A percentile compares a stretch with the other conserved stretches of the same genome.
Evolutionary conservation across 2,329 filamentous ascomycete genomes (phyloP).

Genomic region (Aspergillus oerlinghausenensis): DNA sequence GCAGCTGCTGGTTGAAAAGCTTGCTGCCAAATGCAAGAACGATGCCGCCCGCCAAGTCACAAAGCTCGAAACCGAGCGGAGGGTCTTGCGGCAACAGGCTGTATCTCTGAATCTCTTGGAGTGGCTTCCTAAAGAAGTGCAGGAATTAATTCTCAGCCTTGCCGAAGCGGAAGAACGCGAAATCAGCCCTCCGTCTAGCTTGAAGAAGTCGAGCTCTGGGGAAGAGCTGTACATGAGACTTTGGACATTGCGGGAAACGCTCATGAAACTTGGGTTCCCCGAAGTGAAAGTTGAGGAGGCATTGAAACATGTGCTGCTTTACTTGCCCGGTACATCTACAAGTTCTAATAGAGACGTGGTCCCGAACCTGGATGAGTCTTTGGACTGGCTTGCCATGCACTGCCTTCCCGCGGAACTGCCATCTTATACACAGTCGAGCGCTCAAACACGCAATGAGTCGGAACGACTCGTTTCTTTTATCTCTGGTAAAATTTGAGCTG

Average conservation of each 20-base stretch:
- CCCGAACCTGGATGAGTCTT: constrained; percentile 80
- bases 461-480: constrained; percentile 35
- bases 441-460: constrained; percentile 24
- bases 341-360: constrained; percentile 58
- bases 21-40: constrained; percentile 71
- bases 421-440: constrained; percentile 56
- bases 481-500: constrained; percentile 25
- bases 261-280: constrained; percentile 66
- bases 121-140: constrained; percentile 76
- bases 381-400: constrained; percentile 87
- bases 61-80: constrained; percentile 78
- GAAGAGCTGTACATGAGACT: constrained; percentile 75
- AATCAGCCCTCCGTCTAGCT: constrained; percentile 27
- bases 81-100: constrained; percentile 74
- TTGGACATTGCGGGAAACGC: constrained; percentile 76
- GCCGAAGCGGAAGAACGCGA: constrained; percentile 38
- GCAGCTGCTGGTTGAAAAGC: constrained; percentile 79
- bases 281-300: constrained; percentile 58
- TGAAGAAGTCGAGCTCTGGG: constrained; percentile 52
- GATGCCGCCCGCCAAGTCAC: constrained; percentile 72
- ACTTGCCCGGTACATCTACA: constrained; percentile 57
- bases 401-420: constrained; percentile 65
- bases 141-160: constrained; percentile 72
- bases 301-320: constrained; percentile 62
- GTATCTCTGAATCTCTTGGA: constrained; percentile 66